Percentiles rank a stretch among this genome's conserved stretches.
Conservation (phyloP, 768 basidiomycete species). For the Tylopilus sp. region DNA sequence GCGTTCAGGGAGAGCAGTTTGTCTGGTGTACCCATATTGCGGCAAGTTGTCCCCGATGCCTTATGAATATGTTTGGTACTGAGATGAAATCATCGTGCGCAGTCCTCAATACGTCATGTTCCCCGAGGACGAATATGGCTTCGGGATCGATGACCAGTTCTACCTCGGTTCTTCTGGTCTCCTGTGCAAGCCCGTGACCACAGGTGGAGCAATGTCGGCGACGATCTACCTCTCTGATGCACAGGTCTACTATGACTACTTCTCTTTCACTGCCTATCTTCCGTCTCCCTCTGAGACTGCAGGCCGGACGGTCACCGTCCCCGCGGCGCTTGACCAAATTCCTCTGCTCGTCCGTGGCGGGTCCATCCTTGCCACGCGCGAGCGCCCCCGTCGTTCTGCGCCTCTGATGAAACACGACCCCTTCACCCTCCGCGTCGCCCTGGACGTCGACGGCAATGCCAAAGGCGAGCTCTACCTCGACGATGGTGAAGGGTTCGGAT, state of each 20-base stretch:
- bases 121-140: constrained; percentile 85
- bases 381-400: constrained; percentile 83
- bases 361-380: constrained; percentile 82
- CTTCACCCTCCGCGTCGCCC: constrained; percentile 84
- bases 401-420: constrained; percentile 89
- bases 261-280: constrained; percentile 64
- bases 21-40: constrained; percentile 76
- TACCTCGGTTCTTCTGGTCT: constrained; percentile 87
- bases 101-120: constrained; percentile 97
- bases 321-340: constrained; percentile 73
- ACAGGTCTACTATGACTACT: constrained; percentile 95
- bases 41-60: constrained; percentile 44
- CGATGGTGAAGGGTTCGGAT: constrained; percentile 82
- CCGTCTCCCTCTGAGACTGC: constrained; percentile 43
- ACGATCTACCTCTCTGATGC: constrained; percentile 85
- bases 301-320: constrained; percentile 69
- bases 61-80: background rate
- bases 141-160: constrained; percentile 90
- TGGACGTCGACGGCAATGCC: constrained; percentile 58
- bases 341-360: constrained; percentile 91
- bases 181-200: constrained; percentile 87
- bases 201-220: constrained; percentile 63
- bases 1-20: constrained; percentile 87
- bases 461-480: constrained; percentile 91
- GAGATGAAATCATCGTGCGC: background rate